These are phyloP conservation scores for Penicillium samsonianum DNA, from an alignment of 495 filamentous ascomycete genomes.

Conservation along the genomic window DNA sequence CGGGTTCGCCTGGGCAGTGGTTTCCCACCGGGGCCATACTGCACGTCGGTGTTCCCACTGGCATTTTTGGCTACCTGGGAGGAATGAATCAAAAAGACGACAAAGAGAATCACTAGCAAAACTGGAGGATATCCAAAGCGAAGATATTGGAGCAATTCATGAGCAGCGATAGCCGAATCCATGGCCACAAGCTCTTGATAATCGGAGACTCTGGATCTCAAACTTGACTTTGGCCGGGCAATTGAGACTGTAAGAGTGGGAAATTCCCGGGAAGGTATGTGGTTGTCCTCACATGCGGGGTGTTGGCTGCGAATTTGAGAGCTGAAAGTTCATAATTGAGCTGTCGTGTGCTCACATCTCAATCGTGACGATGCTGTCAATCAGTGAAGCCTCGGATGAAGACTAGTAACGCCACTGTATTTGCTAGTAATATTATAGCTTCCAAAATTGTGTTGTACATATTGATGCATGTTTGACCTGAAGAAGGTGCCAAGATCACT, in stretches of 20 bases:
- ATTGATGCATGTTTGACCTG: background rate
- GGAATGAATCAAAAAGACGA: background rate
- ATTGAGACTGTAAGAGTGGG: background rate
- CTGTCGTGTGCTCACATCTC: background rate
- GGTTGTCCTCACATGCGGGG: background rate
- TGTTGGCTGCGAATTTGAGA: background rate
- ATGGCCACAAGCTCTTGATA: background rate
- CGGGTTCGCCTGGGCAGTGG: conserved; percentile 15
- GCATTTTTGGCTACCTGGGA: background rate
- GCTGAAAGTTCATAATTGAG: background rate
- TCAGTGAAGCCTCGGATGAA: background rate
- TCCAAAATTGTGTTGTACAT: background rate
- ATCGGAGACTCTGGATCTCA: background rate
- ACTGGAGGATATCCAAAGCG: background rate
- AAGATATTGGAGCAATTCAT: background rate
- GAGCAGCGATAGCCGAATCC: background rate
- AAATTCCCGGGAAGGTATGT: background rate
- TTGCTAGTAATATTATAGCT: background rate
- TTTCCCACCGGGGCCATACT: conserved; percentile 4
- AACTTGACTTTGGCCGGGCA: background rate
- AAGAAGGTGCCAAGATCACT: background rate
- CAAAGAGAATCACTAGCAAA: background rate
- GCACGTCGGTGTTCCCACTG: background rate
- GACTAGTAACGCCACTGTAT: conserved; percentile 7
- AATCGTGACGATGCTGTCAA: background rate